phyloP scores from a whole-genome alignment of 202 grass and related monocot genomes.

The Zoysia matrella region DNA sequence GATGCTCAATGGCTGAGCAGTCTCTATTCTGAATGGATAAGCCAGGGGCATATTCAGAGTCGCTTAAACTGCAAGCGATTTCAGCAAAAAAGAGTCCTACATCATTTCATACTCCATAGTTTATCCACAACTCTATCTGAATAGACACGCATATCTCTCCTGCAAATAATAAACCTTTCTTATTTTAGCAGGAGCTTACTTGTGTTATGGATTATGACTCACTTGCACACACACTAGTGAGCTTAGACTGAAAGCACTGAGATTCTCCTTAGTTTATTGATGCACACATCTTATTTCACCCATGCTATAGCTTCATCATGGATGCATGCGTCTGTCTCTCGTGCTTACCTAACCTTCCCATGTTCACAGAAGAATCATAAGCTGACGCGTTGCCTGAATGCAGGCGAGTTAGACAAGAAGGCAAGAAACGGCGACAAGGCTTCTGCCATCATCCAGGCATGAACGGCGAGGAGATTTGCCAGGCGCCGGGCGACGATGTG shows the following conservation, averaged over 20 bases:
- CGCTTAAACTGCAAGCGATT: slow-evolving; percentile 22
- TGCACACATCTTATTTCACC: not conserved
- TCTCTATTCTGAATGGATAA: slow-evolving; percentile 31
- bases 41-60: slow-evolving; percentile 16
- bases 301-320: slow-evolving; percentile 25
- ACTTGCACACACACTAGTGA: slow-evolving; percentile 22
- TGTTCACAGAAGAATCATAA: slow-evolving; percentile 44
- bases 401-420: slow-evolving; percentile 43
- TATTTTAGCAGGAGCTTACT: no score
- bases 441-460: slow-evolving; percentile 36
- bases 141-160: not conserved
- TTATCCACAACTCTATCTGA: slow-evolving; percentile 36
- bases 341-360: slow-evolving; percentile 33
- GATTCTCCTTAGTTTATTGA: slow-evolving; percentile 16
- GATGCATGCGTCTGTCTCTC: slow-evolving; percentile 12
- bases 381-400: slow-evolving; percentile 30
- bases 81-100: slow-evolving; percentile 16
- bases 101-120: slow-evolving; percentile 30
- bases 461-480: slow-evolving; percentile 40
- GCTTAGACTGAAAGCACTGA: slow-evolving; percentile 22
- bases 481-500: slow-evolving; percentile 53
- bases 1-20: not conserved
- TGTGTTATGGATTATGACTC: slow-evolving; percentile 8
- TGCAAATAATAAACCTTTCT: slow-evolving; percentile 23
- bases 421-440: slow-evolving; percentile 13